phyloP scores from a whole-genome alignment of 192 early-diverging fungal species.

The Helicostylum pulchrum region DNA sequence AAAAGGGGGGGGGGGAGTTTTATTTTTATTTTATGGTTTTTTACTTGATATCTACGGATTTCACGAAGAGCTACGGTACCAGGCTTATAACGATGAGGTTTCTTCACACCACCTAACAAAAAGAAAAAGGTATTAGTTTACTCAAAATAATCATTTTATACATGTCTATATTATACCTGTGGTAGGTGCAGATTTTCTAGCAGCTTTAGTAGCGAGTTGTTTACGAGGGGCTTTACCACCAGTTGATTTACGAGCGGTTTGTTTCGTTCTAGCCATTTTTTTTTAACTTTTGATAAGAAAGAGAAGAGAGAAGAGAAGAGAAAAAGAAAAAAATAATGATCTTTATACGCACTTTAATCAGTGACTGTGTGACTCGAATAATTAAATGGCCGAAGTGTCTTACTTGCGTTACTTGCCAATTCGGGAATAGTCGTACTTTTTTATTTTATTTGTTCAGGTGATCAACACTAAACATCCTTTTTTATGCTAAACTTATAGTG shows the following conservation, averaged over 20 bases:
- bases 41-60: conserved; percentile 84
- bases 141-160: not conserved
- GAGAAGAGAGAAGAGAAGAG: not conserved
- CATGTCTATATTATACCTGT: conserved; percentile 48
- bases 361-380: too few relatives aligned
- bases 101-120: conserved; percentile 80
- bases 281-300: not conserved
- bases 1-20: not conserved
- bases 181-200: conserved; percentile 89
- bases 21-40: too few relatives aligned
- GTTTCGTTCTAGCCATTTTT: conserved; percentile 68
- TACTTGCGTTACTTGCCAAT: too few relatives aligned
- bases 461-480: too few relatives aligned
- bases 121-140: not conserved
- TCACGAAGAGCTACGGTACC: conserved; percentile 91
- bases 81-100: conserved; percentile 82
- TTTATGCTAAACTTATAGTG: too few relatives aligned
- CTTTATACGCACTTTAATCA: too few relatives aligned
- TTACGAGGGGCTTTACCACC: conserved; percentile 97
- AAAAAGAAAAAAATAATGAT: conserved; percentile 3
- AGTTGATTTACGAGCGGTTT: conserved; percentile 98
- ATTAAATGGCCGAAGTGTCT: too few relatives aligned
- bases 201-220: conserved; percentile 93
- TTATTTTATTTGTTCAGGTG: too few relatives aligned
- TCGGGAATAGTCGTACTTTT: too few relatives aligned